Evolutionary conservation across 441 rosid genomes (phyloP).

Genomic region (Populus hybrid): DNA sequence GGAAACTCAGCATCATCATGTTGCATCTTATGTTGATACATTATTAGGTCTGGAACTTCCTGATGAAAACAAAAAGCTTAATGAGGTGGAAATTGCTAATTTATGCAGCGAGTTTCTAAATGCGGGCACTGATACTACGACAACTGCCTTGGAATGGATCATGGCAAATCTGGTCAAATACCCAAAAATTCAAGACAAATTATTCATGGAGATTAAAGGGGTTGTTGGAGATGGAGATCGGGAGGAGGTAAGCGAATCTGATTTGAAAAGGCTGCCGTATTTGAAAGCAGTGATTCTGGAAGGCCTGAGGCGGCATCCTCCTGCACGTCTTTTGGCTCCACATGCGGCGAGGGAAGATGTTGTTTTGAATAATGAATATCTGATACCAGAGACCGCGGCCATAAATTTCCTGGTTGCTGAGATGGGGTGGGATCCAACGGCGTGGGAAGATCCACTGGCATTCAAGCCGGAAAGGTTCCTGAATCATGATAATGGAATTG

Average conservation of each 20-base stretch:
- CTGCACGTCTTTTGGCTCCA: background rate
- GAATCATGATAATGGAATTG: background rate
- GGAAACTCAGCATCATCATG: background rate
- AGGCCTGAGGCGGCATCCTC: slow-evolving; percentile 19
- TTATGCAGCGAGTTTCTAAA: slow-evolving; percentile 14
- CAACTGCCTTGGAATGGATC: slow-evolving; percentile 9
- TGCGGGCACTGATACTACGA: slow-evolving; percentile 18
- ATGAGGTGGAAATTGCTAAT: slow-evolving; percentile 10
- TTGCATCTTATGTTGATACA: slow-evolving; percentile 16
- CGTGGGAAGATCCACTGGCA: background rate
- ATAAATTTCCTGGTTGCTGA: background rate
- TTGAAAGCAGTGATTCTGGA: slow-evolving; percentile 18
- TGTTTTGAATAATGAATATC: background rate
- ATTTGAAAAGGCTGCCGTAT: slow-evolving; percentile 8
- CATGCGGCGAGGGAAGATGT: background rate
- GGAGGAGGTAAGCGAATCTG: slow-evolving; percentile 1
- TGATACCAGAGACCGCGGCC: background rate
- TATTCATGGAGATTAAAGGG: slow-evolving; percentile 18
- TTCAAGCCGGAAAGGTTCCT: background rate
- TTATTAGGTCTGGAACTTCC: slow-evolving; percentile 17
- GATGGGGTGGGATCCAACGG: background rate
- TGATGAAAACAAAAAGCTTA: slow-evolving; percentile 15
- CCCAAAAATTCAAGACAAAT: slow-evolving; percentile 18
- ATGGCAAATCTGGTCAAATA: slow-evolving; percentile 14
- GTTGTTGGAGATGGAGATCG: background rate